Evolutionary conservation across 495 filamentous ascomycete genomes (phyloP), one percentile per base, ranked within the genome.

Genomic region (Annulohypoxylon moriforme): DNA sequence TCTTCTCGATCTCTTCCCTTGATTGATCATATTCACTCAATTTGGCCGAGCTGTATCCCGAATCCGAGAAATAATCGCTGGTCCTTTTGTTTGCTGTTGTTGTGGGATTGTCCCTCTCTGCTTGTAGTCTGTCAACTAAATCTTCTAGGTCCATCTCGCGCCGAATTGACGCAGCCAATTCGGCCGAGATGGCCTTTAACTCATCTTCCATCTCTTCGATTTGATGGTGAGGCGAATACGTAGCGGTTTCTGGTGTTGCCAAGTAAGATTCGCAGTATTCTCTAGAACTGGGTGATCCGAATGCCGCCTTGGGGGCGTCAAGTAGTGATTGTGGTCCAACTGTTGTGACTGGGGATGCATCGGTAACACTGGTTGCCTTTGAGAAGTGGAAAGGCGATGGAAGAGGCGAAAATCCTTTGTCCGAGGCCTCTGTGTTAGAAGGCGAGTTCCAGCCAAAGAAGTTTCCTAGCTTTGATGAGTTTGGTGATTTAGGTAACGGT

Each of bases 41-140:
- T 73, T 93, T 89, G 59, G 91, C 87, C 3, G 94, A 94, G 78
- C 93, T 94, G 50, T 91, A 91, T 49, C 96, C 96, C 0, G 94
- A 96, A 77, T 99, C 96, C 0, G 96, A 99, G 77, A 94, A 99
- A 80, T 99, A 98, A 79, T 99, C 96, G 78, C 96, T 99, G 3
- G 94, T 97, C 58, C 95, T 88, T 76, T 90, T 90, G 60, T 78
- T 78, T 66, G 89, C 90, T 2, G 87, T 85, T n/a, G 81, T 85
- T 53, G 88, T 82, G 4, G 85, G 78, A 68, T 86, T 88, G 38
- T 83, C 85, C 62, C 89, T 86, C 72, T 97, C 94, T 34, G 88
- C 81, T 79, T 97, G 94, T 72, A 96, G 79, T 61, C 91, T 86
- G 68, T 99, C 96, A 1, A 98, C 89, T 49, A 98, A 81, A 75